Conservation (phyloP, 352 stramenopile genomes). For the Phytophthora ramorum region DNA sequence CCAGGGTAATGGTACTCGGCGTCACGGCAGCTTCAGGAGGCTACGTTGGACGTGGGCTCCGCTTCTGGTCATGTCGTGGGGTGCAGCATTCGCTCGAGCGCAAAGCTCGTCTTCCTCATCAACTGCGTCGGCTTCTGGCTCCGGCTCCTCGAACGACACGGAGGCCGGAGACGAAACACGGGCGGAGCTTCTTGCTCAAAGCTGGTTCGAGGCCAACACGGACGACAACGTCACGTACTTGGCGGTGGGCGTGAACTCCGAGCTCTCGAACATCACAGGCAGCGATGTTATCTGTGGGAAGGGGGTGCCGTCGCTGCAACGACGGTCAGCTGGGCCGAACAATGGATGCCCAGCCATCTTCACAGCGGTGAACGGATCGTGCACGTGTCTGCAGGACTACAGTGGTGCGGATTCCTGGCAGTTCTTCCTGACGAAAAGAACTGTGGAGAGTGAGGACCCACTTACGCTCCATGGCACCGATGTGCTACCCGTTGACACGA, state of each 20-base stretch:
- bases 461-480: constrained; percentile 19
- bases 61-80: constrained; percentile 1
- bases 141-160: background rate
- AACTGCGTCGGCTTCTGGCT: constrained; percentile 17
- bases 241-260: constrained; percentile 36
- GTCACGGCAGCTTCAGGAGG: background rate
- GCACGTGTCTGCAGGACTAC: constrained; percentile 49
- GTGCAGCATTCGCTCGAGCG: background rate
- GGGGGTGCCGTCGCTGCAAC: constrained; percentile 44
- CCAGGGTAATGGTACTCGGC: background rate
- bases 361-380: constrained; percentile 46
- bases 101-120: constrained; percentile 28
- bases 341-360: constrained; percentile 45
- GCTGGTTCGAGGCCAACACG: constrained; percentile 48
- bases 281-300: constrained; percentile 40
- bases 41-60: background rate
- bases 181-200: constrained; percentile 30
- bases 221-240: constrained; percentile 42
- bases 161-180: constrained; percentile 10
- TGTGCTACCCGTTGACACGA: constrained; percentile 39
- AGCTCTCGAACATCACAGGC: constrained; percentile 35
- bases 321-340: constrained; percentile 36
- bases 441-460: constrained; percentile 8
- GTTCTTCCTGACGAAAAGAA: constrained; percentile 38
- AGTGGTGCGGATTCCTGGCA: constrained; percentile 26